These are phyloP conservation scores for Auricularia cornea DNA, from an alignment of 768 basidiomycete genomes.

Conservation along the genomic window DNA sequence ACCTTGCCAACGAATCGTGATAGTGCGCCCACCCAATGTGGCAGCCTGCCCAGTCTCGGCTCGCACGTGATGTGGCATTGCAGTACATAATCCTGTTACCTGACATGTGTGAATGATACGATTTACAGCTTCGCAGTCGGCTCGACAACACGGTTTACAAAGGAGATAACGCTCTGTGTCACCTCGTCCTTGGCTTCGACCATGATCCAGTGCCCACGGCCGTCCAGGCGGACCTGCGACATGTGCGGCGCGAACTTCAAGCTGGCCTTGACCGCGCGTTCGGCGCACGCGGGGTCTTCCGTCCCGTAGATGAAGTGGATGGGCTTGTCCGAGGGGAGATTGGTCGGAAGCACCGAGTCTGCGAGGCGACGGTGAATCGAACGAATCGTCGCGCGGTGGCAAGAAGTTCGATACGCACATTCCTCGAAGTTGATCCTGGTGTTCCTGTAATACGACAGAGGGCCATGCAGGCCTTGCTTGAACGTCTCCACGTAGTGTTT, in stretches of 20 bases:
- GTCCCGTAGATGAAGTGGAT: constrained; percentile 57
- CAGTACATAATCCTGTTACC: too few relatives aligned
- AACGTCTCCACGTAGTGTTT: constrained; percentile 42
- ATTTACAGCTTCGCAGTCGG: background rate
- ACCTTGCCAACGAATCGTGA: too few relatives aligned
- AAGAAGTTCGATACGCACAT: constrained; percentile 30
- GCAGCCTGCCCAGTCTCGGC: too few relatives aligned
- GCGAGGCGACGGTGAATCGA: background rate
- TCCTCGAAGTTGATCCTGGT: constrained; percentile 54
- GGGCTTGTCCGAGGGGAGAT: constrained; percentile 41
- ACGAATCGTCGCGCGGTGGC: background rate
- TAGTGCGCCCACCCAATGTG: too few relatives aligned
- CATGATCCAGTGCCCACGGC: constrained; percentile 63
- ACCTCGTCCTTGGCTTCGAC: constrained; percentile 50
- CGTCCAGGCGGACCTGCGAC: constrained; percentile 45
- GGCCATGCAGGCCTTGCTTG: constrained; percentile 49
- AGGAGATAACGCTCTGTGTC: constrained; percentile 37
- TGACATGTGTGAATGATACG: too few relatives aligned
- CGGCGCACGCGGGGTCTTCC: constrained; percentile 38
- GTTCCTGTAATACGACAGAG: constrained; percentile 73
- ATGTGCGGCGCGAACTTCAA: constrained; percentile 42
- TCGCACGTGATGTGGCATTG: too few relatives aligned
- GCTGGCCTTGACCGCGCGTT: constrained; percentile 30
- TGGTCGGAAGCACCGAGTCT: constrained; percentile 26
- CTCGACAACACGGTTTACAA: background rate